phyloP scores from a whole-genome alignment of 2,329 filamentous ascomycete species.

The Fonsecaea nubica region DNA sequence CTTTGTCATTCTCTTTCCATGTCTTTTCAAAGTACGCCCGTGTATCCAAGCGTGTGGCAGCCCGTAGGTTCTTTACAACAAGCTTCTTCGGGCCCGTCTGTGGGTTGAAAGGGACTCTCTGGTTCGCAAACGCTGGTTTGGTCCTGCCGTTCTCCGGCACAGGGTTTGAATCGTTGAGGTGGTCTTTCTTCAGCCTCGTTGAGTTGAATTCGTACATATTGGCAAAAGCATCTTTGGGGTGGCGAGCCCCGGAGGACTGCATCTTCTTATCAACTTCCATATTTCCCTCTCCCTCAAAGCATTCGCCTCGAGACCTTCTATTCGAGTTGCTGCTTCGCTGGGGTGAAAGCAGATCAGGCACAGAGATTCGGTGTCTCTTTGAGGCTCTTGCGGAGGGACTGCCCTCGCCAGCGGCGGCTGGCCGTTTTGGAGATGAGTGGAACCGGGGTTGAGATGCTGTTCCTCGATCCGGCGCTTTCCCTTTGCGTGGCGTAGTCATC shows the following conservation, averaged over 20 bases:
- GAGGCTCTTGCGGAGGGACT: slow-evolving; percentile 23
- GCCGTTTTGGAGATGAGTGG: slow-evolving; percentile 25
- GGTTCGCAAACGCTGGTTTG: slow-evolving; percentile 41
- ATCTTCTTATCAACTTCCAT: slow-evolving; percentile 25
- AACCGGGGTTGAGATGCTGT: slow-evolving; percentile 24
- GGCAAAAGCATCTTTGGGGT: slow-evolving; percentile 44
- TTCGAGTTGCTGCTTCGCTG: slow-evolving; percentile 30
- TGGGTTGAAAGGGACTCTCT: slow-evolving; percentile 67
- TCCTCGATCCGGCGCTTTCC: slow-evolving; percentile 33
- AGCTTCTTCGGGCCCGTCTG: slow-evolving; percentile 81
- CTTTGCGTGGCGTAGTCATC: slow-evolving; percentile 38
- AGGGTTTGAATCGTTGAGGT: slow-evolving; percentile 47
- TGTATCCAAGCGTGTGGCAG: slow-evolving; percentile 67
- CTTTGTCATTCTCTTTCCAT: slow-evolving; percentile 74
- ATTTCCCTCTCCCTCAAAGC: slow-evolving; percentile 21
- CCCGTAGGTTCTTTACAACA: slow-evolving; percentile 89
- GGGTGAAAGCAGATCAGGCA: slow-evolving; percentile 33
- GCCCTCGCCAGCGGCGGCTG: slow-evolving; percentile 23
- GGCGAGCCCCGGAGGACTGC: slow-evolving; percentile 37
- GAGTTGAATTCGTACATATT: slow-evolving; percentile 63
- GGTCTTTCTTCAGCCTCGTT: slow-evolving; percentile 47
- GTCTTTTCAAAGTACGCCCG: slow-evolving; percentile 79
- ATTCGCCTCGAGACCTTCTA: slow-evolving; percentile 15
- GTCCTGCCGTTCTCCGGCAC: slow-evolving; percentile 43
- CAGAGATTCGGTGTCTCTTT: slow-evolving; percentile 35